phyloP scores from a whole-genome alignment of 805 yeast genomes.

The Metahyphopichia silvanorum region DNA sequence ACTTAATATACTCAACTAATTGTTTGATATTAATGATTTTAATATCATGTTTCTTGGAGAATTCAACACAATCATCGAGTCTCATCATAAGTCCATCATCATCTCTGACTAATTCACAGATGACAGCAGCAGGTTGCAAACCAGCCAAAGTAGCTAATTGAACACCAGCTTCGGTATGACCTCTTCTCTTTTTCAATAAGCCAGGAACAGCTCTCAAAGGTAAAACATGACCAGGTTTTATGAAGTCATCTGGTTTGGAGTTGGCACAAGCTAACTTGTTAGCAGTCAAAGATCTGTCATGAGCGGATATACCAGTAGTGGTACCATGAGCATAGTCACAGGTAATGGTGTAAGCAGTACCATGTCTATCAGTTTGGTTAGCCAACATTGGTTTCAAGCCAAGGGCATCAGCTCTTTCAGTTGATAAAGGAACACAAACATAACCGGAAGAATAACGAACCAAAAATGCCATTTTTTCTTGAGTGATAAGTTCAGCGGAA shows the following conservation, averaged over 20 bases:
- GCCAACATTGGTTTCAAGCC: conserved; percentile 77
- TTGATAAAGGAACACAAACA: conserved; percentile 86
- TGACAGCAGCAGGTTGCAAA: conserved; percentile 81
- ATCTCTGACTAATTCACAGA: conserved; percentile 91
- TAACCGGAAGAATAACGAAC: conserved; percentile 87
- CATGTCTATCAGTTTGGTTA: conserved; percentile 74
- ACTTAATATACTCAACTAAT: conserved; percentile 50
- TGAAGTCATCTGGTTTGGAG: conserved; percentile 60
- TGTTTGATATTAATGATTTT: conserved; percentile 79
- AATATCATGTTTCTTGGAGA: conserved; percentile 58
- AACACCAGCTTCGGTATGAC: conserved; percentile 97
- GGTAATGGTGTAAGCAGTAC: conserved; percentile 95
- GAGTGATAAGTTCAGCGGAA: conserved; percentile 80
- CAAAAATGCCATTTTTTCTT: conserved; percentile 89
- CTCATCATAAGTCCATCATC: conserved; percentile 96
- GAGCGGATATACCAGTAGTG: conserved; percentile 95
- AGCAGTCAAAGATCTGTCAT: conserved; percentile 87
- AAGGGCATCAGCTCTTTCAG: conserved; percentile 72
- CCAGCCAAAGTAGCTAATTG: conserved; percentile 79
- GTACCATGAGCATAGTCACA: conserved; percentile 85
- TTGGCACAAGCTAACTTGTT: conserved; percentile 60
- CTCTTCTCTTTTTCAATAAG: conserved; percentile 75
- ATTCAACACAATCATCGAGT: conserved; percentile 75
- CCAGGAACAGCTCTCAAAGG: conserved; percentile 92
- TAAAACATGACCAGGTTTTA: conserved; percentile 91